A percentile compares a stretch with the other conserved stretches of the same genome.
Evolutionary conservation across 441 rosid genomes (phyloP).

Genomic region (Codiaeum variegatum): DNA sequence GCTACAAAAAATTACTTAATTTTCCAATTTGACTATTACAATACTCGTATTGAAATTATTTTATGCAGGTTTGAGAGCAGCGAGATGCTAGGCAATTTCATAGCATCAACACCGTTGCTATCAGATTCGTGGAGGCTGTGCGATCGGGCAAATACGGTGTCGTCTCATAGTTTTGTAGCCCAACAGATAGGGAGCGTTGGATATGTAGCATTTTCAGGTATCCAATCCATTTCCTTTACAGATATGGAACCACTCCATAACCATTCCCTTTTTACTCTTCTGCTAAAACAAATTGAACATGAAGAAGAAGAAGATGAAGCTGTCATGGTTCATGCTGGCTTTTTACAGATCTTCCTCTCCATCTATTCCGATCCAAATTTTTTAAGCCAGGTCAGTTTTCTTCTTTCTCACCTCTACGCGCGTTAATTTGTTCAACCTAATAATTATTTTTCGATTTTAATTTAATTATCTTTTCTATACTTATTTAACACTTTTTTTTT

Average conservation of each 20-base stretch:
- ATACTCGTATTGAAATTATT: too few species aligned
- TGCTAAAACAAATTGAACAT: conserved; percentile 10
- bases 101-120: conserved; percentile 51
- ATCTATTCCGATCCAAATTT: conserved; percentile 17
- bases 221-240: conserved; percentile 1
- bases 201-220: conserved; percentile 49
- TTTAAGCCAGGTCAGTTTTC: conserved; percentile 38
- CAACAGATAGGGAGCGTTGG: conserved; percentile 34
- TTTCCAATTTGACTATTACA: too few species aligned
- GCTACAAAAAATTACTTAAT: not conserved
- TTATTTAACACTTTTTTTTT: too few species aligned
- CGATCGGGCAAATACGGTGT: conserved; percentile 26
- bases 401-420: not conserved
- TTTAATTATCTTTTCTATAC: too few species aligned
- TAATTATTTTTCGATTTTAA: too few species aligned
- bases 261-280: conserved; percentile 28
- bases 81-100: conserved; percentile 54
- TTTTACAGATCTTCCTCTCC: conserved; percentile 38
- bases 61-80: conserved; percentile 61
- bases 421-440: too few species aligned
- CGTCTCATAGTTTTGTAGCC: conserved; percentile 22
- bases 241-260: conserved; percentile 30
- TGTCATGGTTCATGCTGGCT: conserved; percentile 41
- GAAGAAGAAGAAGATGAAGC: conserved; percentile 29
- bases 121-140: conserved; percentile 50